Conservation (phyloP, 1,284 basidiomycete species). For the Papiliotrema terrestris region DNA sequence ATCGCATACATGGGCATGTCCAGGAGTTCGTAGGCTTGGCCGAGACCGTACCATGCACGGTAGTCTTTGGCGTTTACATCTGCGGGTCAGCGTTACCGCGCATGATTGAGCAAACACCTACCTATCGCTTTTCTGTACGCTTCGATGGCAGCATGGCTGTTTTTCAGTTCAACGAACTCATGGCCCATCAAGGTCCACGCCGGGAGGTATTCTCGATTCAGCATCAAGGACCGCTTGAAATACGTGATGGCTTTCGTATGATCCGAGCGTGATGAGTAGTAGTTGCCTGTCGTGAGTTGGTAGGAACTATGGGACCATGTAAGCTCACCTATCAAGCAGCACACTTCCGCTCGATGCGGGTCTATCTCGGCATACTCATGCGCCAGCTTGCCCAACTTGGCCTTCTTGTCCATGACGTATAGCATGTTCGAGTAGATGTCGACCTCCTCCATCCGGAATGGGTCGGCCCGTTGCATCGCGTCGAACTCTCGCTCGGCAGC, state of each 20-base stretch:
- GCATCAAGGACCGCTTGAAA: constrained; percentile 86
- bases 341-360: constrained; percentile 88
- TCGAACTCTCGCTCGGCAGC: constrained; percentile 80
- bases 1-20: constrained; percentile 96
- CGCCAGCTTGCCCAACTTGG: constrained; percentile 86
- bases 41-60: constrained; percentile 96
- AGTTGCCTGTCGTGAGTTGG: constrained; percentile 65
- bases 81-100: constrained; percentile 23
- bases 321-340: constrained; percentile 80
- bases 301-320: background rate
- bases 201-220: constrained; percentile 89
- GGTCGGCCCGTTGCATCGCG: constrained; percentile 72
- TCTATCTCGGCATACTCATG: constrained; percentile 85
- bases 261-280: constrained; percentile 87
- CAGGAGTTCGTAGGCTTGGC: constrained; percentile 93
- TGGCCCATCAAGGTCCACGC: constrained; percentile 99
- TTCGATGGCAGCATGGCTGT: constrained; percentile 97
- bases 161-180: constrained; percentile 98
- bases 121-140: constrained; percentile 93
- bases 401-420: constrained; percentile 85
- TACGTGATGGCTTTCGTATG: constrained; percentile 96
- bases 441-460: constrained; percentile 88
- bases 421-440: constrained; percentile 97
- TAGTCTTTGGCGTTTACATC: constrained; percentile 97
- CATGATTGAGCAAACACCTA: constrained; percentile 48